A percentile compares a stretch with the other conserved stretches of the same genome.
These are phyloP conservation scores for Juglanconis oblonga DNA, from an alignment of 2,329 filamentous ascomycete species.

Conservation along the genomic window DNA sequence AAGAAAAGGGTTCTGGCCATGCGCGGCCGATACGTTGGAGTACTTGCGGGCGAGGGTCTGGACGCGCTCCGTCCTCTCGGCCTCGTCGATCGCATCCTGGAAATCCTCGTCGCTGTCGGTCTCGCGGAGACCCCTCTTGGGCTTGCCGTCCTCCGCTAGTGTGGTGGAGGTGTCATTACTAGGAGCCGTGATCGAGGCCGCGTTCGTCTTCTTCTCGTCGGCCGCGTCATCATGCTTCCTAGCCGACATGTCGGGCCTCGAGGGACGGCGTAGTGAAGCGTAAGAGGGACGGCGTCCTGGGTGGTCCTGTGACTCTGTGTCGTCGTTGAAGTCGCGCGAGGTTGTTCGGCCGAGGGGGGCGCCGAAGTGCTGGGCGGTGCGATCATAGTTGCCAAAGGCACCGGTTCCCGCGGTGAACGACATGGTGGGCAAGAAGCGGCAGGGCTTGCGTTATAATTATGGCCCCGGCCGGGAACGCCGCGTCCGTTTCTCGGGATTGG, in stretches of 20 bases:
- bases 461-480: not conserved
- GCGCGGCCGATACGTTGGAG: constrained; percentile 35
- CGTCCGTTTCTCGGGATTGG: not conserved
- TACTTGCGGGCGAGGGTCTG: constrained; percentile 55
- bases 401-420: constrained; percentile 36
- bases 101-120: constrained; percentile 32
- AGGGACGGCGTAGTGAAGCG: not conserved
- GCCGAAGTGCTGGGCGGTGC: constrained; percentile 41
- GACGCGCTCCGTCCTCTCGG: constrained; percentile 35
- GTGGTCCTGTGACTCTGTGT: not conserved
- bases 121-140: constrained; percentile 18
- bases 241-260: not conserved
- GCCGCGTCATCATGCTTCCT: constrained; percentile 17
- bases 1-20: constrained; percentile 47
- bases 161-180: constrained; percentile 14
- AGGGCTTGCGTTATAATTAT: not conserved
- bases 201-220: constrained; percentile 16
- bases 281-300: constrained; percentile 1
- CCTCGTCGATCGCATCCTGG: constrained; percentile 42
- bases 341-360: constrained; percentile 30
- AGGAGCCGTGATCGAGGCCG: constrained; percentile 12
- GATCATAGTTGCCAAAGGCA: constrained; percentile 47
- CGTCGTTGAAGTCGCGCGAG: constrained; percentile 24
- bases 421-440: constrained; percentile 28
- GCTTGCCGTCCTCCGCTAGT: constrained; percentile 25